Percentiles rank a stretch among this genome's conserved stretches.
phyloP scores from a whole-genome alignment of 148 eudicot species.

The Cornus controversa region DNA sequence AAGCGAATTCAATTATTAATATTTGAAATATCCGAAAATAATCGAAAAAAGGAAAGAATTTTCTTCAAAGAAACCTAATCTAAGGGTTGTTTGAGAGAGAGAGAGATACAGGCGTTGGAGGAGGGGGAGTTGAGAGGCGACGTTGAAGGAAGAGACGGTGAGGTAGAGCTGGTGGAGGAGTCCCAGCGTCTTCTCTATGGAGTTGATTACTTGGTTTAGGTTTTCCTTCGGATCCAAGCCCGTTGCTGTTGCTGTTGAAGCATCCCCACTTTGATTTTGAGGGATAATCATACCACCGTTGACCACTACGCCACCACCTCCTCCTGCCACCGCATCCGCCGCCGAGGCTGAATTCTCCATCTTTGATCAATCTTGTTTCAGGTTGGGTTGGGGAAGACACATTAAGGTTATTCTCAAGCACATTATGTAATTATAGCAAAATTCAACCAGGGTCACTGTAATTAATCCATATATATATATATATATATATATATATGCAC shows the following conservation, averaged over 20 bases:
- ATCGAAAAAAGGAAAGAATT: neutral
- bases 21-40: too few relatives aligned
- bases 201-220: conserved; percentile 52
- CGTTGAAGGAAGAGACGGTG: conserved; percentile 82
- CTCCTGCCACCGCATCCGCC: conserved; percentile 16
- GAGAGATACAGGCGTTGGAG: conserved; percentile 83
- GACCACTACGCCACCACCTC: conserved; percentile 21
- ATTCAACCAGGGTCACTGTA: too few relatives aligned
- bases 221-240: conserved; percentile 58
- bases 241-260: conserved; percentile 21
- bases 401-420: too few relatives aligned
- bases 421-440: too few relatives aligned
- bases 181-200: conserved; percentile 71
- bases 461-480: too few relatives aligned
- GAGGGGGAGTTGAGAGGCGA: conserved; percentile 74
- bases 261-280: conserved; percentile 22
- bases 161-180: conserved; percentile 76
- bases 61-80: neutral
- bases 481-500: too few relatives aligned
- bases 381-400: too few relatives aligned
- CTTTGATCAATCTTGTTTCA: too few relatives aligned
- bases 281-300: conserved; percentile 35
- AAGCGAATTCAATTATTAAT: neutral
- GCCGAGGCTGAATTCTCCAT: neutral
- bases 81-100: conserved; percentile 24